Evolutionary conservation across 148 eudicot species (phyloP).

Genomic region (Camellia lanceoleosa): DNA sequence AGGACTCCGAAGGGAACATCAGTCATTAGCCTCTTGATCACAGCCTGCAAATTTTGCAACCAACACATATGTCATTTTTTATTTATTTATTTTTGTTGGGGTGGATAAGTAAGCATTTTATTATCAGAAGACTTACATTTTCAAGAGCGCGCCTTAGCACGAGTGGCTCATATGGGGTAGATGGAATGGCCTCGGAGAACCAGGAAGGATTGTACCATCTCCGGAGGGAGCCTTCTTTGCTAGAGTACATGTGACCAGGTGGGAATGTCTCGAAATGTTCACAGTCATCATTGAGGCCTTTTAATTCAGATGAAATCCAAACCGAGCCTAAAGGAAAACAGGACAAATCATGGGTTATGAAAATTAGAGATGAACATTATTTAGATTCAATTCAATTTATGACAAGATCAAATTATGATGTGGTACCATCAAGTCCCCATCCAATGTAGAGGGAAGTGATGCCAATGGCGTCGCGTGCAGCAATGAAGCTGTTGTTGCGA

Average conservation of each 20-base stretch:
- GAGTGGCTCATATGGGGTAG: slow-evolving; percentile 81
- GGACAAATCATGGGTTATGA: background rate
- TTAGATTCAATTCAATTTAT: too few relatives aligned
- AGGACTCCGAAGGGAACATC: slow-evolving; percentile 98
- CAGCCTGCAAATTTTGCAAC: slow-evolving; percentile 50
- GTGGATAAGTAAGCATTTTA: too few relatives aligned
- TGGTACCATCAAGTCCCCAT: slow-evolving; percentile 90
- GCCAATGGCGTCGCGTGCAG: slow-evolving; percentile 93
- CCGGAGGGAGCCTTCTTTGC: slow-evolving; percentile 56
- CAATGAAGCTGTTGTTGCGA: slow-evolving; percentile 76
- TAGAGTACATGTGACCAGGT: slow-evolving; percentile 86
- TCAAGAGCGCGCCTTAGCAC: slow-evolving; percentile 78
- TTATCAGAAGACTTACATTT: slow-evolving; percentile 36
- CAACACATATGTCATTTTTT: background rate
- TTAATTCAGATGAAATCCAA: slow-evolving; percentile 89
- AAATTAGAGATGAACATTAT: background rate
- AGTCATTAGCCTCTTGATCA: slow-evolving; percentile 81
- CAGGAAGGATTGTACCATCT: slow-evolving; percentile 94
- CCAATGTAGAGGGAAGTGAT: slow-evolving; percentile 87
- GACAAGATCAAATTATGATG: background rate
- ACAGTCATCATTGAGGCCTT: slow-evolving; percentile 81
- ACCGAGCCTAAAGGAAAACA: slow-evolving; percentile 55
- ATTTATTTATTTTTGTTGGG: too few relatives aligned
- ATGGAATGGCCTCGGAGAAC: slow-evolving; percentile 78
- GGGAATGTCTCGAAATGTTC: slow-evolving; percentile 85